A percentile compares a stretch with the other conserved stretches of the same genome.
Evolutionary conservation across 176 grass and related monocot species (phyloP).

Genomic region (Raddia guianensis): DNA sequence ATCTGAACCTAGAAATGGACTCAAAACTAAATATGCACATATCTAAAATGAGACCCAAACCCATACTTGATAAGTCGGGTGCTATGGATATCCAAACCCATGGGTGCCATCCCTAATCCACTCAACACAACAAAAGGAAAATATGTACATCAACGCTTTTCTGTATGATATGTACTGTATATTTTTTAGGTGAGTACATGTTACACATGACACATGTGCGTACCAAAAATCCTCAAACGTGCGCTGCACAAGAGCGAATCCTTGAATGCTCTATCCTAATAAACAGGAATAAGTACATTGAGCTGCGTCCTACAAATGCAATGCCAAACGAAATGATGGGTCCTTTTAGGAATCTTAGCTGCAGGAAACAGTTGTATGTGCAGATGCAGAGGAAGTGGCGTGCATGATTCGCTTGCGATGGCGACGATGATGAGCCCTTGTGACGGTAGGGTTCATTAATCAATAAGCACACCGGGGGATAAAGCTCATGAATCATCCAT

Average conservation of each 20-base stretch:
- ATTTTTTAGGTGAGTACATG: too few species aligned
- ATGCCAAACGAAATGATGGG: slow-evolving; percentile 28
- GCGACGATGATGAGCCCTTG: slow-evolving; percentile 23
- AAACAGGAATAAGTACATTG: not conserved
- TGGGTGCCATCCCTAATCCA: too few species aligned
- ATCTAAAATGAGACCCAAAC: too few species aligned
- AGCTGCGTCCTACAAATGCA: not conserved
- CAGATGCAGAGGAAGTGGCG: not conserved
- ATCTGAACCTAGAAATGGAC: too few species aligned
- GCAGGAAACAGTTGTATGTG: slow-evolving; percentile 5
- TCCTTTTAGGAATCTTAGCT: not conserved
- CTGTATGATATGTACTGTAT: too few species aligned
- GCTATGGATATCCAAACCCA: too few species aligned
- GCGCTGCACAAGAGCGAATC: not conserved
- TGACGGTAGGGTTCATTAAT: slow-evolving; percentile 40
- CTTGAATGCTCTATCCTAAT: not conserved
- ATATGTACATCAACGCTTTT: too few species aligned
- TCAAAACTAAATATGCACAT: too few species aligned
- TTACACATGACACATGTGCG: too few species aligned
- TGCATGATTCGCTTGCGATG: not conserved
- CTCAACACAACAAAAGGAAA: too few species aligned
- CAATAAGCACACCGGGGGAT: not conserved
- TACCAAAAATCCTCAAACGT: not conserved
- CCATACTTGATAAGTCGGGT: too few species aligned
- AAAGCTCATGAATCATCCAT: slow-evolving; percentile 30